Conservation (phyloP, 108 stramenopile species). For the Pseudonitzschia pungens region DNA sequence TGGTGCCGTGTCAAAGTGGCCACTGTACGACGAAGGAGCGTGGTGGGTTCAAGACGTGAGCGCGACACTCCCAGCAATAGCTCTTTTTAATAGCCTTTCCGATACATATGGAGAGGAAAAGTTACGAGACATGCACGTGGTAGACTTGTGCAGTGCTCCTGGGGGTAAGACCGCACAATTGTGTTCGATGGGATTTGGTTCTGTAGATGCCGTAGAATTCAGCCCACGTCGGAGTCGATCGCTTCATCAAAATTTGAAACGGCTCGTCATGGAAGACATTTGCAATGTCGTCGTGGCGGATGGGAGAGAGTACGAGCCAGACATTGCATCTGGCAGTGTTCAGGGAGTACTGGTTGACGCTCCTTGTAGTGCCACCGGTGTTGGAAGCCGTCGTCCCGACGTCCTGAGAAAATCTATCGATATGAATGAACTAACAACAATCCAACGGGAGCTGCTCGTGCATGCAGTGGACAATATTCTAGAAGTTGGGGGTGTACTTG, state of each 20-base stretch:
- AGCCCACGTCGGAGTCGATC: constrained; percentile 42
- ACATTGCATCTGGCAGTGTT: constrained; percentile 3
- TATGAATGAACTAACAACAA: constrained; percentile 48
- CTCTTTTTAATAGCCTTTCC: constrained; percentile 43
- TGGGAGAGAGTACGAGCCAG: constrained; percentile 57
- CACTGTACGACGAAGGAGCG: constrained; percentile 60
- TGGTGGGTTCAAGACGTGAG: constrained; percentile 89
- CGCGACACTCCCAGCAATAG: constrained; percentile 74
- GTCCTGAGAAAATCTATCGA: constrained; percentile 50
- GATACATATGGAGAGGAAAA: constrained; percentile 22
- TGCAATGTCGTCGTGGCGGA: constrained; percentile 63
- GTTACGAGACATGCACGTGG: constrained; percentile 50
- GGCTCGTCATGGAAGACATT: constrained; percentile 44
- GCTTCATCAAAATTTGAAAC: constrained; percentile 57
- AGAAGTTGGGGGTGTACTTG: constrained; percentile 60
- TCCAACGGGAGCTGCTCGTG: constrained; percentile 52
- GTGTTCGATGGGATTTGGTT: constrained; percentile 75
- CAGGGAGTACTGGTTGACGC: constrained; percentile 74
- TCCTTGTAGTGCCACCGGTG: constrained; percentile 81
- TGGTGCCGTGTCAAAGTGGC: constrained; percentile 63
- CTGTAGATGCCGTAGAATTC: constrained; percentile 74
- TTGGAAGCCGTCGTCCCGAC: constrained; percentile 76
- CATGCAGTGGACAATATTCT: constrained; percentile 71
- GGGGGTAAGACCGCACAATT: constrained; percentile 97
- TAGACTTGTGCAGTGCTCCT: constrained; percentile 97